Evolutionary conservation across 2,329 filamentous ascomycete genomes (phyloP).

Genomic region (Hymenoscyphus repandus): DNA sequence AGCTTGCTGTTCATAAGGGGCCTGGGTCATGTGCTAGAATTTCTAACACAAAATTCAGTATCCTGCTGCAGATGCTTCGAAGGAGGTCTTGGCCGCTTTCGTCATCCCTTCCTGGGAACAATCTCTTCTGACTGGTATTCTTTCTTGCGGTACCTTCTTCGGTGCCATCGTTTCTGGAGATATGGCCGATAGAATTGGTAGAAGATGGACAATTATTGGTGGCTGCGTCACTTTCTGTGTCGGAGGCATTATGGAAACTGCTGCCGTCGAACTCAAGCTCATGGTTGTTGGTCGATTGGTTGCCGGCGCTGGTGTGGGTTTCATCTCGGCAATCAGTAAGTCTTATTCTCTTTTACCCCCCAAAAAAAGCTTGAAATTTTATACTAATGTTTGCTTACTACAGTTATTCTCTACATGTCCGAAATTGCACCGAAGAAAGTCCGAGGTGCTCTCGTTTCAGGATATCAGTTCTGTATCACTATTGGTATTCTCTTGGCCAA

Average conservation of each 20-base stretch:
- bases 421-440: constrained; percentile 60
- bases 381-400: background rate
- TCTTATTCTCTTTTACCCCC: background rate
- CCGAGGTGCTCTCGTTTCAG: constrained; percentile 72
- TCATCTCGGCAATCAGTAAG: constrained; percentile 63
- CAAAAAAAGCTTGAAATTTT: background rate
- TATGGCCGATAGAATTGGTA: constrained; percentile 63
- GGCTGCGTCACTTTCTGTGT: constrained; percentile 64
- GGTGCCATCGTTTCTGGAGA: constrained; percentile 75
- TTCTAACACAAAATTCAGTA: background rate
- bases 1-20: background rate
- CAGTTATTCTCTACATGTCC: constrained; percentile 72
- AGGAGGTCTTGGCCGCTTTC: constrained; percentile 17
- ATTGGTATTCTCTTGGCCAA: constrained; percentile 72
- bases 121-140: constrained; percentile 39
- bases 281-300: constrained; percentile 62
- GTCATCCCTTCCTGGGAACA: constrained; percentile 38
- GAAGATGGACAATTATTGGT: constrained; percentile 62
- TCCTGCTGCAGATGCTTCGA: constrained; percentile 14
- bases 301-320: constrained; percentile 73
- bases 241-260: constrained; percentile 58
- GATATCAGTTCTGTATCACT: constrained; percentile 80
- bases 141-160: constrained; percentile 76
- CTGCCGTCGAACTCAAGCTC: constrained; percentile 43
- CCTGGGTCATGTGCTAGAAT: background rate